These are phyloP conservation scores for Oryza rufipogon DNA, from an alignment of 176 grass and related monocot genomes.

Conservation along the genomic window DNA sequence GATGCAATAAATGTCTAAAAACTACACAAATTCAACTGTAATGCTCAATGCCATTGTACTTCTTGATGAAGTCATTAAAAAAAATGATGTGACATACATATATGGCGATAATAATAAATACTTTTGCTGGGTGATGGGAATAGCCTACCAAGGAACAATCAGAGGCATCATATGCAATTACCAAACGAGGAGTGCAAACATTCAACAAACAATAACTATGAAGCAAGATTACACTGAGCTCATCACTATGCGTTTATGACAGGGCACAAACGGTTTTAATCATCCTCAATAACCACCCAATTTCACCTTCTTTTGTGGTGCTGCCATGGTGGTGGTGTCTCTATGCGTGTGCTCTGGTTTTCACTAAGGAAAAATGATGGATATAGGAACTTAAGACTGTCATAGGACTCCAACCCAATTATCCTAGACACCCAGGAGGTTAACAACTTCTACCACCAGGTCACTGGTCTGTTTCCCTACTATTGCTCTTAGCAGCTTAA, in stretches of 20 bases:
- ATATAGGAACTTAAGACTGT: too few species aligned
- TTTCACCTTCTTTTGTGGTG: too few species aligned
- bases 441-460: neutral
- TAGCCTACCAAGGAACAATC: neutral
- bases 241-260: too few species aligned
- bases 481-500: slow-evolving; percentile 2
- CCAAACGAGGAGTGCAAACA: neutral
- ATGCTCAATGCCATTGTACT: neutral
- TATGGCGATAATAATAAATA: slow-evolving; percentile 9
- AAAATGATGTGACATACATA: neutral
- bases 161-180: neutral
- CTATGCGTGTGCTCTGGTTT: too few species aligned
- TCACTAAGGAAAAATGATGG: too few species aligned
- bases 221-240: too few species aligned
- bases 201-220: too few species aligned
- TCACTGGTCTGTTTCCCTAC: neutral
- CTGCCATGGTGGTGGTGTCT: too few species aligned
- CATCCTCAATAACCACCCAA: too few species aligned
- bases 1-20: neutral
- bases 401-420: too few species aligned
- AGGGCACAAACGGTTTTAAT: too few species aligned
- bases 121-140: neutral
- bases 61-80: neutral
- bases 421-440: neutral
- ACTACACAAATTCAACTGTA: neutral